Evolutionary conservation across 2,329 filamentous ascomycete genomes (phyloP).

Genomic region (Trichoderma sp.): DNA sequence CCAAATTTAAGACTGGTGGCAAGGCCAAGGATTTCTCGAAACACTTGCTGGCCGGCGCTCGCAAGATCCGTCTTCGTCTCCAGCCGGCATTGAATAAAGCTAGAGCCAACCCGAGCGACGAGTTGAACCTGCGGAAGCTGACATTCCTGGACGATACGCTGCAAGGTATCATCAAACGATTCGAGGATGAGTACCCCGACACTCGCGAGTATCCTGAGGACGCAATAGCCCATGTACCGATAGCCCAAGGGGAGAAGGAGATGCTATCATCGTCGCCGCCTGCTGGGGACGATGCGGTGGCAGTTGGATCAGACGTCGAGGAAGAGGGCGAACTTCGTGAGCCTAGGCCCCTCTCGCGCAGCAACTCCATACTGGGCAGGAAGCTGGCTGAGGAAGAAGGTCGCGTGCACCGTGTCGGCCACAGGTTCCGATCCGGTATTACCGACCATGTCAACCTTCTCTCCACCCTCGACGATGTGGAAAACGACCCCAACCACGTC

Average conservation of each 20-base stretch:
- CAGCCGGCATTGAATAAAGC: conserved; percentile 81
- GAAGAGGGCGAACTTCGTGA: conserved; percentile 50
- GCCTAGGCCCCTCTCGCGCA: conserved; percentile 48
- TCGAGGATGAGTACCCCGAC: conserved; percentile 95
- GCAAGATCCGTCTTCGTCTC: conserved; percentile 81
- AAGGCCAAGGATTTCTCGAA: conserved; percentile 93
- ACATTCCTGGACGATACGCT: conserved; percentile 87
- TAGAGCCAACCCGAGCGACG: conserved; percentile 67
- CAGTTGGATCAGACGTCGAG: conserved; percentile 49
- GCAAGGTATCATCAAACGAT: conserved; percentile 87
- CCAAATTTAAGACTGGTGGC: conserved; percentile 46
- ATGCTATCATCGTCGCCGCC: conserved; percentile 33
- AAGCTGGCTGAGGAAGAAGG: conserved; percentile 60
- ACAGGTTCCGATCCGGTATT: conserved; percentile 57
- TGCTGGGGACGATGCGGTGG: conserved; percentile 39
- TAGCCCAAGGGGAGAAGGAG: conserved; percentile 26
- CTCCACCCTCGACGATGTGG: conserved; percentile 51
- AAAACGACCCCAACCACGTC: conserved; percentile 52
- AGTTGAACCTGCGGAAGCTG: conserved; percentile 78
- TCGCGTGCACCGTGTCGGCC: conserved; percentile 56
- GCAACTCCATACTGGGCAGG: conserved; percentile 56
- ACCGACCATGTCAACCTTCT: conserved; percentile 56
- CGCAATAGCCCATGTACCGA: not conserved
- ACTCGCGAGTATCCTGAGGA: conserved; percentile 54
- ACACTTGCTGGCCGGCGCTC: conserved; percentile 80